Evolutionary conservation across 176 grass and related monocot species (phyloP), one percentile per base, ranked within the genome.

Genomic region (Poa pratensis): DNA sequence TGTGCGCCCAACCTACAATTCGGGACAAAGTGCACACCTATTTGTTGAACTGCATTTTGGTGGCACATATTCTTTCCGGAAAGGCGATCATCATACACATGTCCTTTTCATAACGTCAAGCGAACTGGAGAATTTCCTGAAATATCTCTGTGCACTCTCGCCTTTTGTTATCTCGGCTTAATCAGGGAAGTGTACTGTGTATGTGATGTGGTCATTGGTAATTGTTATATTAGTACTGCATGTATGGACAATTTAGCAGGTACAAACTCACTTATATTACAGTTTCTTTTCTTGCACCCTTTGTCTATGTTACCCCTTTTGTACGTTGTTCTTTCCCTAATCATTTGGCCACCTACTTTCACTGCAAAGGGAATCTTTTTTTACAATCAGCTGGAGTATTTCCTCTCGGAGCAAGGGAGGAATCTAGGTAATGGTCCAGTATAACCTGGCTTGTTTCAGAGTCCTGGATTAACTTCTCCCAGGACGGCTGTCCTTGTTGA

Each of bases 391-490:
- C 8, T 1, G 3, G 6, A 49, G 67, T 75, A 61, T 87, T 90
- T 87, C 37, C 73, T 74, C 75, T 80, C 13, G 28, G 80, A 68
- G 79, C 59, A 79, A 83, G 66, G 37, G 75, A 69, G 80, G 80
- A 75, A 90, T 83, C 79, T 51, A 27, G 19, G 61, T 77, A 83
- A 51, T 75, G 84, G 84, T 83, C 59, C 68, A 76, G 58, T 52
- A 15, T 83, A 14, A 67, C 60, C 74, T 90, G 75, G 74, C 89
- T 6, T 78, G 50, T 22, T 52, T 84, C 73, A 39, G 63, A 46
- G 48, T 83, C 59, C 58, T 75, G 66, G 80, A 83, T 87, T 80
- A 87, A 83, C 67, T 74, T 64, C 55, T 77, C 37, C n/a, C 27
- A 39, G 66, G 40, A 30, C 18, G 42, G 52, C 7, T 78, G 83